Percentiles rank a stretch among this genome's conserved stretches.
Evolutionary conservation across 2,329 filamentous ascomycete genomes (phyloP).

Genomic region (Lasiodiplodia citricola): DNA sequence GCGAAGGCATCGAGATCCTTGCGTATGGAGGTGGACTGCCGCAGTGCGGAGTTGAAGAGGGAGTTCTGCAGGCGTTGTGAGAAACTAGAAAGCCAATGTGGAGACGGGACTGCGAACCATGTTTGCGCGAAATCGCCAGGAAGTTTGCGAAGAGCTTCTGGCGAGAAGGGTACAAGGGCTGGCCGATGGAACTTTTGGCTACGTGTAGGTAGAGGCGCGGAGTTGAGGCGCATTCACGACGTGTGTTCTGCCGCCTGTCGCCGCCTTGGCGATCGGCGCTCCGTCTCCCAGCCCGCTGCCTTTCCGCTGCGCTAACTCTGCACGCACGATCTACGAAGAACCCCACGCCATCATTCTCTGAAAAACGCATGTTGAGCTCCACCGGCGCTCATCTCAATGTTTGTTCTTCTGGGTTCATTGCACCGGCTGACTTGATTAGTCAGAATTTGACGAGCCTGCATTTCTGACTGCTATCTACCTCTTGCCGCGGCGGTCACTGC

Average conservation of each 20-base stretch:
- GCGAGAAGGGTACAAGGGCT: not conserved
- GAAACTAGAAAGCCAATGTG: not conserved
- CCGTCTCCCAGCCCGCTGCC: not conserved
- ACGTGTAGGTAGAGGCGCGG: constrained; percentile 20
- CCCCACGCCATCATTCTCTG: not conserved
- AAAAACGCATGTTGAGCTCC: not conserved
- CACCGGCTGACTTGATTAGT: not conserved
- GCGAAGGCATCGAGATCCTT: constrained; percentile 76
- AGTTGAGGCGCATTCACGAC: constrained; percentile 13
- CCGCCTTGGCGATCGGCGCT: constrained; percentile 17
- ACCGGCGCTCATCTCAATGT: no score
- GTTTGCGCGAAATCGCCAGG: not conserved
- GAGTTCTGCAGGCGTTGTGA: constrained; percentile 65
- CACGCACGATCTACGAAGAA: no score
- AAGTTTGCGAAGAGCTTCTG: not conserved
- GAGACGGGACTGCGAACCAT: constrained; percentile 10
- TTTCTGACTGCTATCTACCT: not conserved
- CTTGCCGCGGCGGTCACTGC: not conserved
- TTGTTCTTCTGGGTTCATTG: not conserved
- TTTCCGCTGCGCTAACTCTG: no score
- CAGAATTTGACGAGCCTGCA: not conserved
- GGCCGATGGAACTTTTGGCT: constrained; percentile 1
- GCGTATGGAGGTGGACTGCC: constrained; percentile 81
- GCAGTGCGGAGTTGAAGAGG: constrained; percentile 83
- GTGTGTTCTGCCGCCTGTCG: constrained; percentile 3